These are phyloP conservation scores for Drechmeria coniospora DNA, from an alignment of 2,329 filamentous ascomycete species.

Conservation along the genomic window DNA sequence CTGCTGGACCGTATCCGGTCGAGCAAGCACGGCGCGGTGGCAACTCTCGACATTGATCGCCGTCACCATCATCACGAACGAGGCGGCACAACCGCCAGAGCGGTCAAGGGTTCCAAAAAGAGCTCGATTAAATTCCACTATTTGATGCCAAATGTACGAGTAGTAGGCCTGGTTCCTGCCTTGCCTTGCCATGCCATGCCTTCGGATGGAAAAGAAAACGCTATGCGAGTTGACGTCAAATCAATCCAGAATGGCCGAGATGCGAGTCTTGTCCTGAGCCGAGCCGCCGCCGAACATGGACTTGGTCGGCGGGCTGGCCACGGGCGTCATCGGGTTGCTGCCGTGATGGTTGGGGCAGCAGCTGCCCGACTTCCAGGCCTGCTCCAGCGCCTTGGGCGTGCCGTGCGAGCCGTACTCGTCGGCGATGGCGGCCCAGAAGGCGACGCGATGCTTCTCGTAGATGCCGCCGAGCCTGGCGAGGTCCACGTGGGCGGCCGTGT, in stretches of 20 bases:
- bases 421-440: constrained; percentile 61
- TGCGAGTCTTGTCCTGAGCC: constrained; percentile 39
- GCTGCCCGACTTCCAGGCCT: constrained; percentile 45
- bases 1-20: too few species aligned
- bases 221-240: too few species aligned
- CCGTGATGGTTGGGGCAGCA: constrained; percentile 23
- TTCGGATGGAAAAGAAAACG: too few species aligned
- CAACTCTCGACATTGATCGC: too few species aligned
- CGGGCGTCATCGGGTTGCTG: constrained; percentile 35
- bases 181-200: too few species aligned
- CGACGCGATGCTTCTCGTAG: constrained; percentile 52
- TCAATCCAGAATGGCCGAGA: constrained; percentile 43
- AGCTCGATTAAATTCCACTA: too few species aligned
- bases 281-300: constrained; percentile 23
- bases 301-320: constrained; percentile 33
- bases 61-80: too few species aligned
- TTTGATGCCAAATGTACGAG: too few species aligned
- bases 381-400: constrained; percentile 49
- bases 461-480: constrained; percentile 51
- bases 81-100: too few species aligned
- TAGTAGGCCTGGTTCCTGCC: too few species aligned
- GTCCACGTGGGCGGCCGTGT: constrained; percentile 35
- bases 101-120: too few species aligned
- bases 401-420: constrained; percentile 52
- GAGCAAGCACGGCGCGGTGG: too few species aligned